Percentiles rank a stretch among this genome's conserved stretches.
Evolutionary conservation across 176 grass and related monocot species (phyloP).

Genomic region (Rhynchospora tenuis): DNA sequence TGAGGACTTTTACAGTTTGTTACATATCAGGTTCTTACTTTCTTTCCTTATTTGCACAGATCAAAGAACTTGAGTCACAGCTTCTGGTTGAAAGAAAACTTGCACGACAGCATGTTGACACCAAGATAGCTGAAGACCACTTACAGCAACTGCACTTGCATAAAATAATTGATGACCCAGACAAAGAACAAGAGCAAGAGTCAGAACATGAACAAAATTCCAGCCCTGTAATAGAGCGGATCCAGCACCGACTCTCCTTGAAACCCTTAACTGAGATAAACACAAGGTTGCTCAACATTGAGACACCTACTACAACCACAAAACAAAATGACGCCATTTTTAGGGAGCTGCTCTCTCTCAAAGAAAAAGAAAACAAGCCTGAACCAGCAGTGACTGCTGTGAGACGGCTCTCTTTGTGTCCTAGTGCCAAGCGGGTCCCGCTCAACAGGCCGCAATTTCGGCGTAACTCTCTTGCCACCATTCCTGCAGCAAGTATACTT

Average conservation of each 20-base stretch:
- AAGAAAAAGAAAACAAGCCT: slow-evolving; percentile 78
- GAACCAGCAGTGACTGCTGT: slow-evolving; percentile 2
- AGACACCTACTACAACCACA: slow-evolving; percentile 49
- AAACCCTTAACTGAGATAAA: slow-evolving; percentile 17
- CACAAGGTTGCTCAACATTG: slow-evolving; percentile 20
- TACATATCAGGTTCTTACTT: neutral
- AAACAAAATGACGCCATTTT: slow-evolving; percentile 41
- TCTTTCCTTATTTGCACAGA: slow-evolving; percentile 30
- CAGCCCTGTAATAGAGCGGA: slow-evolving; percentile 40
- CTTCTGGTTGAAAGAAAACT: slow-evolving; percentile 84
- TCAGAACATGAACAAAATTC: neutral
- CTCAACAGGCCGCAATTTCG: slow-evolving; percentile 30
- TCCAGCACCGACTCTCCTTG: slow-evolving; percentile 28
- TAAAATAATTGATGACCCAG: slow-evolving; percentile 32
- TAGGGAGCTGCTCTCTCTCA: slow-evolving; percentile 41
- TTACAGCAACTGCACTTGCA: slow-evolving; percentile 44
- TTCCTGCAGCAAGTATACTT: slow-evolving; percentile 35
- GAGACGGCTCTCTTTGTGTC: neutral
- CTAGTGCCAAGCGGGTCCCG: slow-evolving; percentile 46
- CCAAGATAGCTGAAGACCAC: slow-evolving; percentile 83
- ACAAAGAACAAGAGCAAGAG: slow-evolving; percentile 4
- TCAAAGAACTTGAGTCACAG: slow-evolving; percentile 91
- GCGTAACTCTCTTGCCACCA: slow-evolving; percentile 18
- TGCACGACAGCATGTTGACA: slow-evolving; percentile 82
- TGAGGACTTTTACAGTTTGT: neutral